Evolutionary conservation across 78 protist species (phyloP).

Genomic region (Dictyostelium brefeldianum): DNA sequence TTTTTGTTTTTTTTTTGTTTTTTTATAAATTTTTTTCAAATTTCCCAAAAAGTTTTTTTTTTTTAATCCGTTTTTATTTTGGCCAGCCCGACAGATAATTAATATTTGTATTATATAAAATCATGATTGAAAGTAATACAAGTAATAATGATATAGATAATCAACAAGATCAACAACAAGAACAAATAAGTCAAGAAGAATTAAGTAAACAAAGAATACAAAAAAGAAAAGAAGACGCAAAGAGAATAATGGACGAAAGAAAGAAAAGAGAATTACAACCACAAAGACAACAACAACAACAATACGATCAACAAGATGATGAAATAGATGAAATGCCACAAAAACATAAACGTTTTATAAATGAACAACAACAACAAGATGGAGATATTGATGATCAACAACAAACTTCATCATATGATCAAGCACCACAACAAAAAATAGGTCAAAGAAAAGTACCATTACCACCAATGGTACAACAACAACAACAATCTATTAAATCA

Average conservation of each 20-base stretch:
- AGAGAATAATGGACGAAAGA: conserved; percentile 72
- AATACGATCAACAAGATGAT: conserved; percentile 15
- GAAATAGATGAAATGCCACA: not conserved
- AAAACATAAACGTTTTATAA: not conserved
- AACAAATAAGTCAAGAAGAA: conserved; percentile 27
- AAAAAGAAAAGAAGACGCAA: conserved; percentile 81
- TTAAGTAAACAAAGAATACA: conserved; percentile 57
- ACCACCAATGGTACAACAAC: conserved; percentile 10
- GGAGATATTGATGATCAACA: conserved; percentile 1
- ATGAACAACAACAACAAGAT: conserved; percentile 28
- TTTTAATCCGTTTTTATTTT: not conserved
- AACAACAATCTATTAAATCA: not conserved
- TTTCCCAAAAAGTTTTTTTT: not conserved
- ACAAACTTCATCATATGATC: conserved; percentile 16
- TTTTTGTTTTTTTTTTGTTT: too few species aligned
- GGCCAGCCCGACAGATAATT: not conserved
- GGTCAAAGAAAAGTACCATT: not conserved
- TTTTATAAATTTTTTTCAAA: not conserved
- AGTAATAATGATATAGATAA: not conserved
- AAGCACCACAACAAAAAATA: not conserved
- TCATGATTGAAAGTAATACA: not conserved
- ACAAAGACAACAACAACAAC: conserved; percentile 4
- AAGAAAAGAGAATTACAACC: conserved; percentile 60
- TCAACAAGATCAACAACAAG: not conserved
- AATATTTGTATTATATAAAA: conserved; percentile 9